These are phyloP conservation scores for Naganishia kalamii DNA, from an alignment of 768 basidiomycete genomes.

Conservation along the genomic window DNA sequence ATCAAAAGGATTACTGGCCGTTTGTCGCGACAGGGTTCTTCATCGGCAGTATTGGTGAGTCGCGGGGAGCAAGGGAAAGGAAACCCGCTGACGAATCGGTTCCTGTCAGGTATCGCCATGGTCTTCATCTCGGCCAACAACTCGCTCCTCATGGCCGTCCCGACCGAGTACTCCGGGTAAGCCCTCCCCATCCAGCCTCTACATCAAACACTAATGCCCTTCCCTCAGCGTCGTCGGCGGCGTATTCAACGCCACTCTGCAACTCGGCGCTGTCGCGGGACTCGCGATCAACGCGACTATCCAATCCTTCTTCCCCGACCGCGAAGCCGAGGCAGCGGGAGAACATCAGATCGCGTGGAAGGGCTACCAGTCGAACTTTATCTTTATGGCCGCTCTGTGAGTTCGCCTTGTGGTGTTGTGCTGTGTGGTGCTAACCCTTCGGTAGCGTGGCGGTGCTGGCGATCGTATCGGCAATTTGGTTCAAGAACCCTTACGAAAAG, in stretches of 20 bases:
- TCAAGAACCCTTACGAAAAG: constrained; percentile 19
- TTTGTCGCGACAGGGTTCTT: constrained; percentile 18
- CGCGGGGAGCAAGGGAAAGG: too few relatives aligned
- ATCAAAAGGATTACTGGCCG: constrained; percentile 3
- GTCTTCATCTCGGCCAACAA: constrained; percentile 21
- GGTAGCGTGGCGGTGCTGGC: constrained; percentile 8
- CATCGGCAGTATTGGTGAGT: constrained; percentile 18
- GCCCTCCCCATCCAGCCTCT: not conserved
- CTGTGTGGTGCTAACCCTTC: too few relatives aligned
- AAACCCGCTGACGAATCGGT: too few relatives aligned
- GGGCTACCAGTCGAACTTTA: constrained; percentile 18
- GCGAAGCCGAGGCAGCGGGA: not conserved
- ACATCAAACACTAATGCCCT: too few relatives aligned
- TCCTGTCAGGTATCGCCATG: constrained; percentile 22
- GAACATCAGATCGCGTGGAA: constrained; percentile 15
- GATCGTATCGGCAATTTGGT: constrained; percentile 21
- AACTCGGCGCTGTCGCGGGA: constrained; percentile 18
- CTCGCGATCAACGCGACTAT: constrained; percentile 22
- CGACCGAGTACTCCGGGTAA: constrained; percentile 19
- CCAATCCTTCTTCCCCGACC: constrained; percentile 3
- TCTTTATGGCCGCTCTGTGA: constrained; percentile 16
- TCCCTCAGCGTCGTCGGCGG: constrained; percentile 18
- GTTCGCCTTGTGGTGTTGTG: not conserved
- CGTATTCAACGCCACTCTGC: constrained; percentile 22
- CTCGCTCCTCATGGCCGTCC: constrained; percentile 16